phyloP scores from a whole-genome alignment of 2,329 filamentous ascomycete species.

The Paracoccidioides lutzii region DNA sequence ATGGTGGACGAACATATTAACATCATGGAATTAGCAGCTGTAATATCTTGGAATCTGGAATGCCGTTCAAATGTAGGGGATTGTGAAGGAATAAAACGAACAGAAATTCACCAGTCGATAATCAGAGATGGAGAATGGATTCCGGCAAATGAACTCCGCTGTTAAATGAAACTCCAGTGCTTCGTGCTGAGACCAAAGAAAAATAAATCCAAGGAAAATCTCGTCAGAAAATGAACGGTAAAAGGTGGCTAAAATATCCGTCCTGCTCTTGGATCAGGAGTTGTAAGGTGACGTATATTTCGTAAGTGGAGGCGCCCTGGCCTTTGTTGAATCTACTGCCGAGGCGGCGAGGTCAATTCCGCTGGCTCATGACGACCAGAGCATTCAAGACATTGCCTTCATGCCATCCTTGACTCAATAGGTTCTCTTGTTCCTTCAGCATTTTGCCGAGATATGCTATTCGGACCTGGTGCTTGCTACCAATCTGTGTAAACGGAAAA shows the following conservation, averaged over 20 bases:
- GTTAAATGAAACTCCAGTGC: background rate
- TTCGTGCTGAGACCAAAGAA: background rate
- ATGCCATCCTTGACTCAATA: conserved; percentile 62
- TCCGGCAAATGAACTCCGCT: background rate
- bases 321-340: background rate
- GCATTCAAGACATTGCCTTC: conserved; percentile 65
- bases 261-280: background rate
- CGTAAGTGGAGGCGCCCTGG: too few species aligned
- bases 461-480: conserved; percentile 46
- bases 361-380: conserved; percentile 37
- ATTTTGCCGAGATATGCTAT: conserved; percentile 73
- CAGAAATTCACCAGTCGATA: background rate
- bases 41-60: background rate
- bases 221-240: too few species aligned
- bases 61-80: background rate
- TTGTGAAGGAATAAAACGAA: background rate
- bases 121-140: background rate
- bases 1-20: too few species aligned
- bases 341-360: background rate
- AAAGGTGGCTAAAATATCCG: background rate
- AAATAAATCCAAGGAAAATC: background rate
- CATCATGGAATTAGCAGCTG: too few species aligned
- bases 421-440: conserved; percentile 52
- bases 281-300: background rate
- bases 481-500: conserved; percentile 36